Evolutionary conservation across 2,329 filamentous ascomycete species (phyloP).

Genomic region (Cladophialophora bantiana): DNA sequence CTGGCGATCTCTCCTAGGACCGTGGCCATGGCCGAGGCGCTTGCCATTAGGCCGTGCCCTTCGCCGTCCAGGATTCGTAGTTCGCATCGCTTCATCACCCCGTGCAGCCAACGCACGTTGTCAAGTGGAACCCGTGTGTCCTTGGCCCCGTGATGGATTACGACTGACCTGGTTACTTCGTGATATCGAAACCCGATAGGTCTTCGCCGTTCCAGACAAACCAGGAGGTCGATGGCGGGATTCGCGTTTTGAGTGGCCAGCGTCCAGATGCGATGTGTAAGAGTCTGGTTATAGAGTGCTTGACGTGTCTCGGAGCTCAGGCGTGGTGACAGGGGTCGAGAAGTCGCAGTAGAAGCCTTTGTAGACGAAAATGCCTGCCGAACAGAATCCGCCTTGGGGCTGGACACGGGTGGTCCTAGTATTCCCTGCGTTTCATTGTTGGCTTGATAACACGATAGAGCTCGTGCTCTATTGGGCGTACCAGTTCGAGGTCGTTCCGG

Average conservation of each 20-base stretch:
- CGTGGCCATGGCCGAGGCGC: slow-evolving; percentile 87
- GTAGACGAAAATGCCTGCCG: slow-evolving; percentile 23
- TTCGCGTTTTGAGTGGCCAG: slow-evolving; percentile 90
- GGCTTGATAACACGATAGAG: slow-evolving; percentile 31
- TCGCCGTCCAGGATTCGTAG: slow-evolving; percentile 89
- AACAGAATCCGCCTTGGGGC: slow-evolving; percentile 20
- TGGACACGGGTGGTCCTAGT: background rate
- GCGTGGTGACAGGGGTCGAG: slow-evolving; percentile 28
- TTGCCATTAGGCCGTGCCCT: slow-evolving; percentile 95
- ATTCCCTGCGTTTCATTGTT: slow-evolving; percentile 24
- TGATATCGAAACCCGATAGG: slow-evolving; percentile 96
- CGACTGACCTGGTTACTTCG: slow-evolving; percentile 87
- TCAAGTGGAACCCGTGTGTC: slow-evolving; percentile 93
- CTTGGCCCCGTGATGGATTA: slow-evolving; percentile 91
- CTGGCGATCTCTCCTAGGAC: slow-evolving; percentile 93
- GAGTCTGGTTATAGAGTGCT: slow-evolving; percentile 73
- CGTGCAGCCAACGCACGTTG: slow-evolving; percentile 93
- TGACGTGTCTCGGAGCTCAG: slow-evolving; percentile 35
- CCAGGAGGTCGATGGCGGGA: slow-evolving; percentile 88
- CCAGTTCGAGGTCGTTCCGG: slow-evolving; percentile 24
- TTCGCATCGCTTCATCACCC: slow-evolving; percentile 91
- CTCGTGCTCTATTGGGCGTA: slow-evolving; percentile 22
- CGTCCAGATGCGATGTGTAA: slow-evolving; percentile 95
- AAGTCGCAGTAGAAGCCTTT: slow-evolving; percentile 4
- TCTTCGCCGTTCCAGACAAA: slow-evolving; percentile 89